A percentile compares a stretch with the other conserved stretches of the same genome.
These are phyloP conservation scores for Lactifluus volemus DNA, from an alignment of 768 basidiomycete species.

Conservation along the genomic window DNA sequence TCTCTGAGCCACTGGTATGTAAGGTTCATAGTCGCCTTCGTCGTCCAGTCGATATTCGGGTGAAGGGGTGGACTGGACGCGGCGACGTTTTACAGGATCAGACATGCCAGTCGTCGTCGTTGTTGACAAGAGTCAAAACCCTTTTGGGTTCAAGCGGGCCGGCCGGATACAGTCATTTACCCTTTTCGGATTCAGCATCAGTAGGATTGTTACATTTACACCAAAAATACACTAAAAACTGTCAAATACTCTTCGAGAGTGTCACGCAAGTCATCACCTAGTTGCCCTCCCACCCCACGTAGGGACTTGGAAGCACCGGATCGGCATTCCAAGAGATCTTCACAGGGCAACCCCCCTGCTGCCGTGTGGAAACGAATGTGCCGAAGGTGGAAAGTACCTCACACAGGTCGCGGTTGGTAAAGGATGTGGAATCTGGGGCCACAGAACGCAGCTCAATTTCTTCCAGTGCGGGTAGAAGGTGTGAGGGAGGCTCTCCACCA, in stretches of 20 bases:
- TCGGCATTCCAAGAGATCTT: background rate
- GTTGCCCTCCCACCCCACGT: no score
- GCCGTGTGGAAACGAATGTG: background rate
- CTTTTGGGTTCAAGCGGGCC: constrained; percentile 5
- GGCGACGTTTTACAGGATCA: constrained; percentile 38
- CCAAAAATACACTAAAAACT: no score
- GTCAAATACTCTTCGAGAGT: no score
- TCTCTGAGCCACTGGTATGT: constrained; percentile 80
- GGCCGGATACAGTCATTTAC: constrained; percentile 3
- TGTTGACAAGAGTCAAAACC: background rate
- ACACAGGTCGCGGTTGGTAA: background rate
- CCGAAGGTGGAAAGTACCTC: background rate
- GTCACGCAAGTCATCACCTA: background rate
- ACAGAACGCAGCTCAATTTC: background rate
- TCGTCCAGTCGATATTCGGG: constrained; percentile 53
- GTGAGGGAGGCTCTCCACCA: no score
- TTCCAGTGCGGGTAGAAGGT: background rate
- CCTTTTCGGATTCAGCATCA: no score
- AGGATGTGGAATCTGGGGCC: background rate
- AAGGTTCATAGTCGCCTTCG: constrained; percentile 65
- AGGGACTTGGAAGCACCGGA: background rate
- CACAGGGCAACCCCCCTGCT: background rate
- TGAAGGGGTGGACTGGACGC: constrained; percentile 49
- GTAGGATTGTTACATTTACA: background rate
- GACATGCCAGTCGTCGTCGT: constrained; percentile 14